Conservation (phyloP, 192 early-diverging fungal species). For the Backusella liffmaniae region DNA sequence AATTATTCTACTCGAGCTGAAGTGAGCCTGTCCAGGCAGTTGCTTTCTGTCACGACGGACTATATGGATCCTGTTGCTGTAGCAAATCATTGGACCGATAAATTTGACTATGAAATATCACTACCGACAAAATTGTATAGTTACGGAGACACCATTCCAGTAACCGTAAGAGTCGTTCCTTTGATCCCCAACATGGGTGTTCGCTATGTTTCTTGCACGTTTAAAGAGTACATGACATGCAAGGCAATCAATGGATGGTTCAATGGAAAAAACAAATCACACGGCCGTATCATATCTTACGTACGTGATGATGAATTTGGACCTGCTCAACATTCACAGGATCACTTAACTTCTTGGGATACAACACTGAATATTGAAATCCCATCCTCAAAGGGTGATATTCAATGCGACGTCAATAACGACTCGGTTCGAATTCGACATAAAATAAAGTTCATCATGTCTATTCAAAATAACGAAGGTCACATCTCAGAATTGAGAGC, state of each 20-base stretch:
- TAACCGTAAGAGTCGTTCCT: conserved; percentile 43
- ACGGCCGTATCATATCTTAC: not conserved
- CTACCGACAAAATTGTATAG: conserved; percentile 50
- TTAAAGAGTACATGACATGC: conserved; percentile 58
- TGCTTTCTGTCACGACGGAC: conserved; percentile 34
- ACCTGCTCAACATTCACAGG: not conserved
- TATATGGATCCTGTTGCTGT: conserved; percentile 43
- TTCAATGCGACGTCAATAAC: conserved; percentile 33
- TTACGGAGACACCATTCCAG: conserved; percentile 50
- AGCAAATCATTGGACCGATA: conserved; percentile 49
- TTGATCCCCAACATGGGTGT: conserved; percentile 39
- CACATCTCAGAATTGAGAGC: conserved; percentile 35
- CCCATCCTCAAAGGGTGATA: not conserved
- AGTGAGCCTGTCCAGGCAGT: conserved; percentile 47
- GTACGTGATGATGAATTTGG: conserved; percentile 2
- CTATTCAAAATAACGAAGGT: conserved; percentile 18
- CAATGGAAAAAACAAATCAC: conserved; percentile 2
- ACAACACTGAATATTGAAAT: conserved; percentile 1
- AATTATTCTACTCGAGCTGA: conserved; percentile 35
- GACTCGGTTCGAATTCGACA: conserved; percentile 31
- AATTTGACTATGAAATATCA: conserved; percentile 52
- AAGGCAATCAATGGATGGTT: conserved; percentile 21
- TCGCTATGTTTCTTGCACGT: conserved; percentile 37
- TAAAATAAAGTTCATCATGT: conserved; percentile 36
- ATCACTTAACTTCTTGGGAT: conserved; percentile 7